Evolutionary conservation across 2,329 filamentous ascomycete species (phyloP).

Genomic region (Neoascochyta sp.): DNA sequence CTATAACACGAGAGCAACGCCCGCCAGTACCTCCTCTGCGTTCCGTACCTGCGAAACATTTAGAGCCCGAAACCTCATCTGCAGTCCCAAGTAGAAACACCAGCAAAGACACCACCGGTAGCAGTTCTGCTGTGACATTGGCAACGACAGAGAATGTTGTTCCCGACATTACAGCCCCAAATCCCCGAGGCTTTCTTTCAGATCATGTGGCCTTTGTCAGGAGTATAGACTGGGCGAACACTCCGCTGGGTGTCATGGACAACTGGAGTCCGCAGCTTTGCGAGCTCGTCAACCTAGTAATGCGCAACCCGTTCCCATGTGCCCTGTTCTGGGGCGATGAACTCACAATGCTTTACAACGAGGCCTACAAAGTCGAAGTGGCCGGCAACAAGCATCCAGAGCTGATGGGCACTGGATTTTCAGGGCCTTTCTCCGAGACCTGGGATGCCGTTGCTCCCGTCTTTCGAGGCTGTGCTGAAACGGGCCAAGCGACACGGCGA

Average conservation of each 20-base stretch:
- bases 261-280: constrained; percentile 49
- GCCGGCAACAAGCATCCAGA: constrained; percentile 29
- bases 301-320: constrained; percentile 29
- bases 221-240: constrained; percentile 47
- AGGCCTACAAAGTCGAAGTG: constrained; percentile 35
- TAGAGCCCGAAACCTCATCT: no score
- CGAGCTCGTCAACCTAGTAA: constrained; percentile 35
- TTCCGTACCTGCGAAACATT: no score
- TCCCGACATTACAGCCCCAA: constrained; percentile 26
- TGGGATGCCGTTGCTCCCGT: constrained; percentile 40
- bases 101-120: constrained; percentile 16
- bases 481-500: constrained; percentile 24
- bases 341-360: constrained; percentile 41
- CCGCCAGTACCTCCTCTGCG: no score
- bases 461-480: constrained; percentile 28
- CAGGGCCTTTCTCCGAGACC: constrained; percentile 36
- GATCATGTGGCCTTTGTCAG: constrained; percentile 38
- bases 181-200: constrained; percentile 23
- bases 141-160: constrained; percentile 18
- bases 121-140: constrained; percentile 19
- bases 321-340: constrained; percentile 44
- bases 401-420: constrained; percentile 32
- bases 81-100: constrained; percentile 11
- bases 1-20: no score
- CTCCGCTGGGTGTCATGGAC: constrained; percentile 47